These are phyloP conservation scores for Colletotrichum orchidophilum DNA, from an alignment of 2,329 filamentous ascomycete species.

Conservation along the genomic window DNA sequence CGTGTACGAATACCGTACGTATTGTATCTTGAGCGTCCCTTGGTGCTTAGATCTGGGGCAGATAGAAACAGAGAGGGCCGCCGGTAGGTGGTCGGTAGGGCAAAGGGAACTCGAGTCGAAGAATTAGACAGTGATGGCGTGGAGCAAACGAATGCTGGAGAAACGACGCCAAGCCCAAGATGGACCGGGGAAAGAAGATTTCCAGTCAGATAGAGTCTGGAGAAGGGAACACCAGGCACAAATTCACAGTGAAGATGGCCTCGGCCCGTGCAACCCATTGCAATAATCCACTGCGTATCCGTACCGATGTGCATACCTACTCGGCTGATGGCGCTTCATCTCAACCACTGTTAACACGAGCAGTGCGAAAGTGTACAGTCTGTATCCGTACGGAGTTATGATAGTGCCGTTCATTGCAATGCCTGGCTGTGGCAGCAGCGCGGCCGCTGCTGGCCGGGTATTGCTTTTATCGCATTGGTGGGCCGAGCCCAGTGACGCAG, in stretches of 20 bases:
- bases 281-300: constrained; percentile 3
- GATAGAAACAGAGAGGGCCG: background rate
- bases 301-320: background rate
- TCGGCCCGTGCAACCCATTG: background rate
- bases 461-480: background rate
- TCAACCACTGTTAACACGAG: background rate
- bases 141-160: constrained; percentile 4
- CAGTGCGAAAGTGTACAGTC: too few species aligned
- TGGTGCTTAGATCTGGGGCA: background rate
- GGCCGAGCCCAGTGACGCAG: constrained; percentile 8
- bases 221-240: background rate
- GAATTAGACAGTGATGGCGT: background rate
- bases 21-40: background rate
- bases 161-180: constrained; percentile 14
- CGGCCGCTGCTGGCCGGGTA: background rate
- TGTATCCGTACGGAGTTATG: background rate
- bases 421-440: background rate
- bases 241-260: background rate
- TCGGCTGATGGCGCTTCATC: background rate
- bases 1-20: background rate
- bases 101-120: background rate
- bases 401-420: too few species aligned
- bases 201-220: background rate
- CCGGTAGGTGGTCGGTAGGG: too few species aligned
- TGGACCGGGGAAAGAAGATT: background rate